Evolutionary conservation across 306 rosid species (phyloP).

Genomic region (Glycine latifolia): DNA sequence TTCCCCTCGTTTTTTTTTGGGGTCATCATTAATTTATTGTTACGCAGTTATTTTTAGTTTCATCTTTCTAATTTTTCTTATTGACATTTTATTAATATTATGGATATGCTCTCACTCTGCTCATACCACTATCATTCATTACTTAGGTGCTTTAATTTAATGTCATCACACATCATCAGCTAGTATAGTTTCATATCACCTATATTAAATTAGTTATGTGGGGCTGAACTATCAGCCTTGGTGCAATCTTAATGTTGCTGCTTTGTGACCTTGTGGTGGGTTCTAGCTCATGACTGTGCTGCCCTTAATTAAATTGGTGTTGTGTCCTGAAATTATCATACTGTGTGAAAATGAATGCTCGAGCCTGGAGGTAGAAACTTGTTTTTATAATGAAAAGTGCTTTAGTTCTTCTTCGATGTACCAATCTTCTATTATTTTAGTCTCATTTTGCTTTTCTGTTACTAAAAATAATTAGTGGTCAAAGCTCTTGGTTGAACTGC

Average conservation of each 20-base stretch:
- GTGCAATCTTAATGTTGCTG: slow-evolving; percentile 1
- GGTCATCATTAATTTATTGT: background rate
- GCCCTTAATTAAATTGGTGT: slow-evolving; percentile 1
- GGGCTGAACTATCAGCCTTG: no score
- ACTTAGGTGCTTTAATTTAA: background rate
- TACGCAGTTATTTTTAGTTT: background rate
- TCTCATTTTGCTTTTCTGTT: background rate
- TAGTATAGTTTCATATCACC: background rate
- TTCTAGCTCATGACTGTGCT: slow-evolving; percentile 11
- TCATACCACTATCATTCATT: background rate
- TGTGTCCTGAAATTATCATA: background rate
- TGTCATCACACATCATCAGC: slow-evolving; percentile 1
- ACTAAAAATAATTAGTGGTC: background rate
- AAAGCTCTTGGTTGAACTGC: slow-evolving; percentile 29
- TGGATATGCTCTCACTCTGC: background rate
- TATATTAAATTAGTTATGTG: background rate
- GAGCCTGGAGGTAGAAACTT: slow-evolving; percentile 10
- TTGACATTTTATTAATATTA: slow-evolving; percentile 8
- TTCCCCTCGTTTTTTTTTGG: background rate
- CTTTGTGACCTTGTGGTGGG: background rate
- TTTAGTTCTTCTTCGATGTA: slow-evolving; percentile 26
- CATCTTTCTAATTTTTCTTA: slow-evolving; percentile 13
- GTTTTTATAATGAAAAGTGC: background rate
- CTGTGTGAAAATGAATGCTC: slow-evolving; percentile 35
- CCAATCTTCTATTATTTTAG: slow-evolving; percentile 15